These are phyloP conservation scores for Zanthoxylum bungeanum DNA, from an alignment of 345 rosid species.

Conservation along the genomic window DNA sequence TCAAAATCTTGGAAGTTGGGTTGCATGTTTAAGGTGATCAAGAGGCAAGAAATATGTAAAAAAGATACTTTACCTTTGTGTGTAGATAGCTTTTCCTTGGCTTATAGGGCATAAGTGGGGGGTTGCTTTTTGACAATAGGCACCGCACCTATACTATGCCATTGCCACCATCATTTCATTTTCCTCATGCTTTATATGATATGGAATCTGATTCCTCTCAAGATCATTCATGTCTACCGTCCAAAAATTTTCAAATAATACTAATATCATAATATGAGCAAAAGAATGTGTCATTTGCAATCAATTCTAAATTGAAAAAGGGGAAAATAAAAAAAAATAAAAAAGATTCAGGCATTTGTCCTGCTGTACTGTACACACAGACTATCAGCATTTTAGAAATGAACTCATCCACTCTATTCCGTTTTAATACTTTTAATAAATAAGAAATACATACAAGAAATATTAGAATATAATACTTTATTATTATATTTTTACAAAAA, in stretches of 20 bases:
- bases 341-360: too few species aligned
- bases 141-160: background rate
- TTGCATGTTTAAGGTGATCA: slow-evolving; percentile 3
- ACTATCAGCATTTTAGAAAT: too few species aligned
- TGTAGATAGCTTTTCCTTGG: slow-evolving; percentile 29
- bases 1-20: slow-evolving; percentile 3
- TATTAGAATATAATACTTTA: too few species aligned
- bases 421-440: too few species aligned
- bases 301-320: background rate
- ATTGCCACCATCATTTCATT: slow-evolving; percentile 7
- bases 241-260: background rate
- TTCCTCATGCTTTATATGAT: background rate
- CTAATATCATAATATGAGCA: background rate
- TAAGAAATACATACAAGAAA: too few species aligned
- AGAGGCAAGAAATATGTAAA: too few species aligned
- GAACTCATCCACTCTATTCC: too few species aligned
- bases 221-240: background rate
- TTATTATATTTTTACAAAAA: too few species aligned
- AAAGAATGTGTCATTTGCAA: background rate
- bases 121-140: slow-evolving; percentile 44
- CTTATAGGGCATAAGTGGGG: slow-evolving; percentile 25
- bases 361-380: too few species aligned
- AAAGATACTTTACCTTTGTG: slow-evolving; percentile 38
- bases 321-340: too few species aligned
- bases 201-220: slow-evolving; percentile 34